A percentile compares a stretch with the other conserved stretches of the same genome.
Conservation (phyloP, 2,329 filamentous ascomycete genomes). For the Diplocarpon rosae region DNA sequence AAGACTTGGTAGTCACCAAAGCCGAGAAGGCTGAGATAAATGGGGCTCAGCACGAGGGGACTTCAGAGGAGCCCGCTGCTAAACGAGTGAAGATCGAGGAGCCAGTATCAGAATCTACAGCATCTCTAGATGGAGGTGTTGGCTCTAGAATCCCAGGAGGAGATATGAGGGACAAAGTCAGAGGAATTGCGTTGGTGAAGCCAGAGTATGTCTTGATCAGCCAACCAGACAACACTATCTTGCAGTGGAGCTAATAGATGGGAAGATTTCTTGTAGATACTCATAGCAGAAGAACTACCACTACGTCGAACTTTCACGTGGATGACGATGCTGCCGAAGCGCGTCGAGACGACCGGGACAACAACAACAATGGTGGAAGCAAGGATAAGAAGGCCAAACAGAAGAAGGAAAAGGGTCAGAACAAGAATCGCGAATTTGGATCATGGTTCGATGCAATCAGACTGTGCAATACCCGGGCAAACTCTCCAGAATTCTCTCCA, state of each 20-base stretch:
- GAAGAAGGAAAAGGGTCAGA: conserved; percentile 62
- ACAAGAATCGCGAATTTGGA: conserved; percentile 73
- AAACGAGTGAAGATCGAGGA: conserved; percentile 50
- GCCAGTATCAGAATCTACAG: conserved; percentile 29
- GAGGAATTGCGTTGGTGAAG: conserved; percentile 26
- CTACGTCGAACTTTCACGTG: conserved; percentile 21
- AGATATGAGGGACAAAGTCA: conserved; percentile 21
- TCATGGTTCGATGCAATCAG: conserved; percentile 65
- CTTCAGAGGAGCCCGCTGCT: conserved; percentile 34
- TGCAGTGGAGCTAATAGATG: background rate
- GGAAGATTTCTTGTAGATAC: conserved; percentile 24
- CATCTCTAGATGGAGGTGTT: background rate
- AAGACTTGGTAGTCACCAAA: conserved; percentile 25
- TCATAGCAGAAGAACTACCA: conserved; percentile 5
- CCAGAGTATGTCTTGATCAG: conserved; percentile 20
- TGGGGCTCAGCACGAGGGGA: conserved; percentile 19
- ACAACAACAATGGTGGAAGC: conserved; percentile 20
- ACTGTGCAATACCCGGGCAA: conserved; percentile 65
- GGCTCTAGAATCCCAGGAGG: conserved; percentile 4
- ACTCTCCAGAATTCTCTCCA: conserved; percentile 72
- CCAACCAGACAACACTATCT: background rate
- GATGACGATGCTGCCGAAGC: conserved; percentile 47
- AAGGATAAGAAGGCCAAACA: conserved; percentile 39
- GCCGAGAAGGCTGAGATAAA: conserved; percentile 24
- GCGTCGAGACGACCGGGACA: conserved; percentile 29